A percentile compares a stretch with the other conserved stretches of the same genome.
These are phyloP conservation scores for Cyclotella choctawhatcheeana DNA, from an alignment of 108 stramenopile genomes.

Conservation along the genomic window DNA sequence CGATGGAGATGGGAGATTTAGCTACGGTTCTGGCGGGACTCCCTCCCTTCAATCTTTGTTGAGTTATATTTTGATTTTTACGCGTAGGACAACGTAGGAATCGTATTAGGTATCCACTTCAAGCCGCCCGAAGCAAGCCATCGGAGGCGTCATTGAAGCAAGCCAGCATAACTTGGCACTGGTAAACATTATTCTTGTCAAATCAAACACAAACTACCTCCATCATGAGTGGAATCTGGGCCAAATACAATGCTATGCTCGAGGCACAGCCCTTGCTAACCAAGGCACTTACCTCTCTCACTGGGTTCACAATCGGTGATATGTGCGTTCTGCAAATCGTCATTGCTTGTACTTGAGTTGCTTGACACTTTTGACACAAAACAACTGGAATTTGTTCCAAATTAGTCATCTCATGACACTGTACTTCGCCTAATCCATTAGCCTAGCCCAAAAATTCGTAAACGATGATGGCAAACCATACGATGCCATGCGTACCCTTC, in stretches of 20 bases:
- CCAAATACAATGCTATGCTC: slow-evolving; percentile 87
- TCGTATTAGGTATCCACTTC: no score
- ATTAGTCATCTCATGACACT: neutral
- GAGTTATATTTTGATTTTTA: no score
- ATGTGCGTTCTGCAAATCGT: slow-evolving; percentile 35
- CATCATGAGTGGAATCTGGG: slow-evolving; percentile 78
- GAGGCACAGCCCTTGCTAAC: slow-evolving; percentile 86
- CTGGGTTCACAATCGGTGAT: slow-evolving; percentile 91
- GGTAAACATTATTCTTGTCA: no score
- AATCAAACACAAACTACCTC: no score
- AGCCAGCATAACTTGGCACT: no score
- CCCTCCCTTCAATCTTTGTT: no score
- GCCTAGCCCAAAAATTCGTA: slow-evolving; percentile 90
- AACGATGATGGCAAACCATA: slow-evolving; percentile 86
- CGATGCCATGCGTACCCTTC: slow-evolving; percentile 89
- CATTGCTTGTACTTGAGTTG: no score
- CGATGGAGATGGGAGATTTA: no score
- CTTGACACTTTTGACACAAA: neutral
- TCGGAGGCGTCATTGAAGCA: no score
- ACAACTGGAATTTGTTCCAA: neutral
- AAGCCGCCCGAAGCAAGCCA: no score
- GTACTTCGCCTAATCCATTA: neutral
- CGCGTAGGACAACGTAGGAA: no score
- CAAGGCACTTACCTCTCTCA: slow-evolving; percentile 86
- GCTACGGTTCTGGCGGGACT: no score